Conservation (phyloP, 1,284 basidiomycete species). For the Boletus semigastroideus region DNA sequence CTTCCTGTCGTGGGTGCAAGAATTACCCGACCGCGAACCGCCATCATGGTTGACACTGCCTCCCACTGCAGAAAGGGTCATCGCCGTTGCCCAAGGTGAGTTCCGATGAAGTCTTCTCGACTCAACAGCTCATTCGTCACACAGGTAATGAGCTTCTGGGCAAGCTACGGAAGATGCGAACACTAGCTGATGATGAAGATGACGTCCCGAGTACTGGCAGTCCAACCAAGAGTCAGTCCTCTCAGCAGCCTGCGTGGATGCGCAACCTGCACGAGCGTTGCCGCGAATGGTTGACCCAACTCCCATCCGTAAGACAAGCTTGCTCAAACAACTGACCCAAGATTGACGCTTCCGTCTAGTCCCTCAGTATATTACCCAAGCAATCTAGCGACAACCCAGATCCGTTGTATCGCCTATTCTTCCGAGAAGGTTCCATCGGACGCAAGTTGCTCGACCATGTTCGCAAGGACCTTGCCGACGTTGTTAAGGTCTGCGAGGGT, state of each 20-base stretch:
- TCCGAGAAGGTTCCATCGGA: conserved; percentile 84
- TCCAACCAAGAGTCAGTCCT: conserved; percentile 58
- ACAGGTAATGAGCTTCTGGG: conserved; percentile 79
- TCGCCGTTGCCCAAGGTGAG: conserved; percentile 87
- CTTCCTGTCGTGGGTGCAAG: conserved; percentile 86
- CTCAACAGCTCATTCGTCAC: conserved; percentile 12
- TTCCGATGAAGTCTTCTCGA: conserved; percentile 1
- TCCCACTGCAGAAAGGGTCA: conserved; percentile 86
- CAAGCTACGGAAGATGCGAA: conserved; percentile 91
- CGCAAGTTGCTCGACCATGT: conserved; percentile 75
- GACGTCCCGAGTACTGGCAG: conserved; percentile 49
- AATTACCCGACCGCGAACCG: conserved; percentile 86
- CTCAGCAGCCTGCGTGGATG: conserved; percentile 93
- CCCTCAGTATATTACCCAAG: conserved; percentile 61
- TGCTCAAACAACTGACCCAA: background rate
- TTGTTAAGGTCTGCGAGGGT: conserved; percentile 84
- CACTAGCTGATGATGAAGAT: conserved; percentile 86
- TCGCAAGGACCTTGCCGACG: conserved; percentile 75
- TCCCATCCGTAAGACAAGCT: conserved; percentile 66
- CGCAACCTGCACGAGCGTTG: conserved; percentile 76
- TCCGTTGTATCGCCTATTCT: conserved; percentile 85
- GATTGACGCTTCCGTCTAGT: conserved; percentile 38
- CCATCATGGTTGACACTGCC: conserved; percentile 92
- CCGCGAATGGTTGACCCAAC: conserved; percentile 74
- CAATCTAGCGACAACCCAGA: conserved; percentile 72